These are phyloP conservation scores for Cyclotella baltica DNA, from an alignment of 108 stramenopile species.

Conservation along the genomic window DNA sequence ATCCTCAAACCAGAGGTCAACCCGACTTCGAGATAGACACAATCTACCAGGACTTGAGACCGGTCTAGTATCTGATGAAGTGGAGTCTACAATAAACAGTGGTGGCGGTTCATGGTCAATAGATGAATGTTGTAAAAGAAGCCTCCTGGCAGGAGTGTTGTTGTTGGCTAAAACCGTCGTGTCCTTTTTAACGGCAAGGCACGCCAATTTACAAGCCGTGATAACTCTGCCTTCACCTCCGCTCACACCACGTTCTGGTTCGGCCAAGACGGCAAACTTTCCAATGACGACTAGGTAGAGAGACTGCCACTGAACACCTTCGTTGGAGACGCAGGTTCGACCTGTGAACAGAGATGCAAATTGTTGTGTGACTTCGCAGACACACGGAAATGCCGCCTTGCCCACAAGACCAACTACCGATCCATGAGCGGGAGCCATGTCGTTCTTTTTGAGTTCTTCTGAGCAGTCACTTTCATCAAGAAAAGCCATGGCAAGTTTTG, in stretches of 20 bases:
- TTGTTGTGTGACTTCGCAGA: slow-evolving; percentile 76
- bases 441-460: slow-evolving; percentile 10
- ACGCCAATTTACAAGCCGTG: slow-evolving; percentile 63
- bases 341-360: slow-evolving; percentile 65
- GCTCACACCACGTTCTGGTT: slow-evolving; percentile 65
- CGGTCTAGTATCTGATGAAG: slow-evolving; percentile 23
- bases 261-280: slow-evolving; percentile 71
- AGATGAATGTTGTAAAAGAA: slow-evolving; percentile 66
- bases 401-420: slow-evolving; percentile 70
- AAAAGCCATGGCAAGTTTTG: slow-evolving; percentile 49
- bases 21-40: slow-evolving; percentile 53
- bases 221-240: slow-evolving; percentile 78
- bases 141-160: slow-evolving; percentile 72
- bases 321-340: slow-evolving; percentile 73
- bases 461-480: slow-evolving; percentile 43
- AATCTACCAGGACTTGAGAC: slow-evolving; percentile 33
- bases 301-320: slow-evolving; percentile 88
- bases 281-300: slow-evolving; percentile 83
- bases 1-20: slow-evolving; percentile 92
- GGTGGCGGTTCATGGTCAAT: slow-evolving; percentile 66
- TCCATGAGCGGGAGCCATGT: slow-evolving; percentile 48
- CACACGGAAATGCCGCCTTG: slow-evolving; percentile 80
- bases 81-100: slow-evolving; percentile 63
- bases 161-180: slow-evolving; percentile 42
- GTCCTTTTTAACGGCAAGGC: slow-evolving; percentile 61